Conservation (phyloP, 2,329 filamentous ascomycete species). For the Cercospora citrullina region DNA sequence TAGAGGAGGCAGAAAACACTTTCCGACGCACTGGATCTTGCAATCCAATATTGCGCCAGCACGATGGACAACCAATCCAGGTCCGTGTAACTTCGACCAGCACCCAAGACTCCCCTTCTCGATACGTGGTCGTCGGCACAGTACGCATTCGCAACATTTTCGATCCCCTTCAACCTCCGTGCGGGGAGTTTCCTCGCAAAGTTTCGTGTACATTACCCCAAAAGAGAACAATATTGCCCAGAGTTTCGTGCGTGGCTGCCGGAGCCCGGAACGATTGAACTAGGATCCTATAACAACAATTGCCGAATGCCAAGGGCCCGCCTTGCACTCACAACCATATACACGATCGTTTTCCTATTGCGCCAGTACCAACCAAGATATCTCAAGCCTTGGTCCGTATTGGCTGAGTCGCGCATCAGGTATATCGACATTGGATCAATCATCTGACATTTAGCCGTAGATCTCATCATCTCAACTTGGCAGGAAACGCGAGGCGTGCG, state of each 20-base stretch:
- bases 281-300: background rate
- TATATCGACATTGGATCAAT: background rate
- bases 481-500: background rate
- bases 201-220: background rate
- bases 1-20: background rate
- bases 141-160: background rate
- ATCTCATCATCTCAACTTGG: background rate
- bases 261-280: background rate
- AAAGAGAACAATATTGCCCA: background rate
- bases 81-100: background rate
- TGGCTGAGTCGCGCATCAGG: background rate
- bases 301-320: background rate
- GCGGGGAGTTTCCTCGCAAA: background rate
- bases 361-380: background rate
- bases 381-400: background rate
- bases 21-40: background rate
- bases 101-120: background rate
- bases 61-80: background rate
- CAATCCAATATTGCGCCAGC: background rate
- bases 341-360: background rate
- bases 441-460: background rate
- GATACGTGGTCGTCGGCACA: background rate
- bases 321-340: background rate
- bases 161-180: background rate
- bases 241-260: background rate